phyloP scores from a whole-genome alignment of 108 stramenopile species.

The Nannochloropsis salina region DNA sequence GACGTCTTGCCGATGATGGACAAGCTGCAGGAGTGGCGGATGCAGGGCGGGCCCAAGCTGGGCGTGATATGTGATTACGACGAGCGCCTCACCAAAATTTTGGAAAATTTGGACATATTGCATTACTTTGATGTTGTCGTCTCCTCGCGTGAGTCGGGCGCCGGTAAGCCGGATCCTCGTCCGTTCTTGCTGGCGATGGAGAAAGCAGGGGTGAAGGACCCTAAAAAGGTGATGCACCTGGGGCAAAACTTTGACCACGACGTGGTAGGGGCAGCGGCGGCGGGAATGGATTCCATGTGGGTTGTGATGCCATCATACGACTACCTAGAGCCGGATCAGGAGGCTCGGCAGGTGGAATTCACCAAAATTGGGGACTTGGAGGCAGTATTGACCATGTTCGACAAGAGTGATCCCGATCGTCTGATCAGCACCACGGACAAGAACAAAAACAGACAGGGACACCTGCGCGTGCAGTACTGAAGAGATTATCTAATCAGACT shows the following conservation, averaged over 20 bases:
- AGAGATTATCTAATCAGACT: background rate
- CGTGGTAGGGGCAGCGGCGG: constrained; percentile 4
- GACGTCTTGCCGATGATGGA: constrained; percentile 13
- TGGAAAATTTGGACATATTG: constrained; percentile 38
- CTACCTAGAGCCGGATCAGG: background rate
- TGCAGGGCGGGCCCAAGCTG: constrained; percentile 30
- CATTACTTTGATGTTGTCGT: constrained; percentile 44
- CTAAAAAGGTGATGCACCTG: constrained; percentile 9
- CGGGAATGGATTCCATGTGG: background rate
- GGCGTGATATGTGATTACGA: constrained; percentile 35
- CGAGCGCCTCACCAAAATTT: constrained; percentile 27
- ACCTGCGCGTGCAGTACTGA: background rate
- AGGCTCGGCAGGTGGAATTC: background rate
- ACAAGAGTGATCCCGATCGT: background rate
- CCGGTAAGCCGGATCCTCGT: background rate
- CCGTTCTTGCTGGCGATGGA: constrained; percentile 19
- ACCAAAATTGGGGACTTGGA: constrained; percentile 20
- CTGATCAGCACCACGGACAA: constrained; percentile 1
- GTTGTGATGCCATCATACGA: background rate
- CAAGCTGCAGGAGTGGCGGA: constrained; percentile 10
- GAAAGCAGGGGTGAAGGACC: constrained; percentile 14
- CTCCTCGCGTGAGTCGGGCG: constrained; percentile 27
- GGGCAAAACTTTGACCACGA: constrained; percentile 9
- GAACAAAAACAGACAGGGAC: constrained; percentile 20
- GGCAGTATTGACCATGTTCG: constrained; percentile 16